Conservation (phyloP, 371 early-diverging fungal species). For the Mucor circinelloides region DNA sequence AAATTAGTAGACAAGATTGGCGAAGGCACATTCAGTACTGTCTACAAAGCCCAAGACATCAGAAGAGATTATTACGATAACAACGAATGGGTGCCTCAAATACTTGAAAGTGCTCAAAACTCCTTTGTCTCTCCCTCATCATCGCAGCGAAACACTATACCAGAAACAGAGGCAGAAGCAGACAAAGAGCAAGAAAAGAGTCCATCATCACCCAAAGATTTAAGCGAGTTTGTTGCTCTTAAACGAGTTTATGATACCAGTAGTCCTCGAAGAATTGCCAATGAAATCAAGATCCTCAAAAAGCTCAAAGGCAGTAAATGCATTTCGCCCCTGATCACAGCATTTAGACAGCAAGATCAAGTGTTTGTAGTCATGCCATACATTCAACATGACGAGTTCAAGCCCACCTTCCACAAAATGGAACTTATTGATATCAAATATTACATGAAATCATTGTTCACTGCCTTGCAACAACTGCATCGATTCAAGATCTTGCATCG, state of each 20-base stretch:
- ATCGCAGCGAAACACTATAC: neutral
- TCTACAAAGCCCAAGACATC: slow-evolving; percentile 92
- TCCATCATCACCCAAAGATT: slow-evolving; percentile 2
- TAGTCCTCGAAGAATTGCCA: slow-evolving; percentile 82
- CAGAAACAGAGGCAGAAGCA: neutral
- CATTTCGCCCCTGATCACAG: slow-evolving; percentile 84
- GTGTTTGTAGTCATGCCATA: slow-evolving; percentile 90
- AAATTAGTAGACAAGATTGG: slow-evolving; percentile 50
- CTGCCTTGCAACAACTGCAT: slow-evolving; percentile 78
- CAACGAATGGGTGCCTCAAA: slow-evolving; percentile 16
- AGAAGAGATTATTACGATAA: slow-evolving; percentile 73
- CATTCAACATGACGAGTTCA: slow-evolving; percentile 86
- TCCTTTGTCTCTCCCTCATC: neutral
- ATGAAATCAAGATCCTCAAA: slow-evolving; percentile 85
- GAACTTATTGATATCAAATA: slow-evolving; percentile 66
- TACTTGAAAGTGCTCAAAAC: neutral
- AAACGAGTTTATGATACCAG: slow-evolving; percentile 93
- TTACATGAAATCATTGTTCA: slow-evolving; percentile 83
- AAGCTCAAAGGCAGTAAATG: slow-evolving; percentile 43
- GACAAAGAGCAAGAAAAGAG: slow-evolving; percentile 7
- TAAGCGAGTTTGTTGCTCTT: slow-evolving; percentile 76
- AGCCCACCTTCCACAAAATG: slow-evolving; percentile 16
- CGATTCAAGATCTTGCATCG: slow-evolving; percentile 78
- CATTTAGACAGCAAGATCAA: slow-evolving; percentile 83
- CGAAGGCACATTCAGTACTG: slow-evolving; percentile 77